These are phyloP conservation scores for Ambrosiella beaveri DNA, from an alignment of 2,329 filamentous ascomycete species.

Conservation along the genomic window DNA sequence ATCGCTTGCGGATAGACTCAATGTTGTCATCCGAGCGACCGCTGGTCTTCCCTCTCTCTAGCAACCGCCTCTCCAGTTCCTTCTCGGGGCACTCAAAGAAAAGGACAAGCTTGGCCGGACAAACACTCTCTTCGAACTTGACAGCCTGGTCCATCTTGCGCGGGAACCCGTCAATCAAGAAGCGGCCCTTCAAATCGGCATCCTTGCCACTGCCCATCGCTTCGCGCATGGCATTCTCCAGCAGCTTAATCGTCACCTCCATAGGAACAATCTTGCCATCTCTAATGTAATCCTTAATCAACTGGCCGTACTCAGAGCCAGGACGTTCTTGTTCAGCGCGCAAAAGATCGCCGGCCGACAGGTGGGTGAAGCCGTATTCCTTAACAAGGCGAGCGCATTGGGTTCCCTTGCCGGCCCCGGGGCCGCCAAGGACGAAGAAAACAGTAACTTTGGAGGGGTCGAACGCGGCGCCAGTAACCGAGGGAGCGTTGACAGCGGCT, in stretches of 20 bases:
- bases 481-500: not conserved
- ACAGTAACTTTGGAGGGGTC: slow-evolving; percentile 65
- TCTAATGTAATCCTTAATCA: slow-evolving; percentile 88
- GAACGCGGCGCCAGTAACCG: slow-evolving; percentile 45
- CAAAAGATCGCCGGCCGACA: slow-evolving; percentile 83
- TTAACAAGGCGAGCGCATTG: slow-evolving; percentile 79
- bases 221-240: slow-evolving; percentile 82
- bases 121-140: slow-evolving; percentile 83
- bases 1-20: slow-evolving; percentile 91
- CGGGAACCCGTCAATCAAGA: slow-evolving; percentile 72
- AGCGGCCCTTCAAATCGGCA: slow-evolving; percentile 42
- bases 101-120: slow-evolving; percentile 65
- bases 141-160: slow-evolving; percentile 93
- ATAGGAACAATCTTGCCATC: slow-evolving; percentile 95
- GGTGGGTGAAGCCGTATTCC: slow-evolving; percentile 80
- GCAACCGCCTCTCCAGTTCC: slow-evolving; percentile 66
- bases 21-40: slow-evolving; percentile 86
- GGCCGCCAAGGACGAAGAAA: slow-evolving; percentile 88
- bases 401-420: slow-evolving; percentile 90
- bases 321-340: slow-evolving; percentile 81
- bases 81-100: slow-evolving; percentile 90
- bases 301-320: slow-evolving; percentile 73
- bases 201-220: slow-evolving; percentile 29
- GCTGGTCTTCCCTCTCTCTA: slow-evolving; percentile 84
- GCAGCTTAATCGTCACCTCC: slow-evolving; percentile 85